Evolutionary conservation across 352 stramenopile genomes (phyloP).

Genomic region (Globisporangium yorkense): DNA sequence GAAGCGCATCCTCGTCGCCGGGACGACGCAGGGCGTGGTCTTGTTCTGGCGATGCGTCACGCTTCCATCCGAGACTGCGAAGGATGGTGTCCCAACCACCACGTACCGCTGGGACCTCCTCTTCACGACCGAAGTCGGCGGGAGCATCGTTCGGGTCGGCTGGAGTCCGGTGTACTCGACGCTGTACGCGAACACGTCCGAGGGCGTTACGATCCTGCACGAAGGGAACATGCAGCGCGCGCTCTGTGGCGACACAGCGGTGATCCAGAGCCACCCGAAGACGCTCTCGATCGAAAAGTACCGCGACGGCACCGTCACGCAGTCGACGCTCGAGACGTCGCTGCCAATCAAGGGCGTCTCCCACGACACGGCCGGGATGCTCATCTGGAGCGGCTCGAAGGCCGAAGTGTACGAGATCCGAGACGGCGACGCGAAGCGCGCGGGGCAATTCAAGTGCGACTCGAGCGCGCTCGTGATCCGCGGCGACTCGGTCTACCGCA

Average conservation of each 20-base stretch:
- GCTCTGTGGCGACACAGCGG: slow-evolving; percentile 72
- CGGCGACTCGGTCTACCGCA: slow-evolving; percentile 85
- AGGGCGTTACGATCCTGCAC: slow-evolving; percentile 74
- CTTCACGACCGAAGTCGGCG: slow-evolving; percentile 48
- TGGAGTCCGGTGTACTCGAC: slow-evolving; percentile 65
- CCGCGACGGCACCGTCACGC: slow-evolving; percentile 61
- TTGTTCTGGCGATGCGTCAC: slow-evolving; percentile 88
- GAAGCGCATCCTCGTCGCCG: slow-evolving; percentile 83
- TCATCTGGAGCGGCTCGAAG: slow-evolving; percentile 84
- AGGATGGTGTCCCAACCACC: slow-evolving; percentile 6
- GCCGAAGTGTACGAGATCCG: slow-evolving; percentile 87
- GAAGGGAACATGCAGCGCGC: slow-evolving; percentile 84
- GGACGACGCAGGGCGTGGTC: slow-evolving; percentile 78
- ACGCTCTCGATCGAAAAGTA: slow-evolving; percentile 74
- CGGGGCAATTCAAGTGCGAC: slow-evolving; percentile 71
- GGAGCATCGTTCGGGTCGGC: slow-evolving; percentile 42
- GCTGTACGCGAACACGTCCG: slow-evolving; percentile 64
- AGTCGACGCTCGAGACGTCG: slow-evolving; percentile 51
- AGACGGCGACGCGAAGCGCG: slow-evolving; percentile 46
- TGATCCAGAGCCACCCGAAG: slow-evolving; percentile 76
- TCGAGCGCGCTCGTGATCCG: slow-evolving; percentile 68
- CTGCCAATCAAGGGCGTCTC: slow-evolving; percentile 85
- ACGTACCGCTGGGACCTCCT: slow-evolving; percentile 68
- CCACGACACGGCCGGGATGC: slow-evolving; percentile 63
- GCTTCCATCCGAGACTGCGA: slow-evolving; percentile 10